These are phyloP conservation scores for Antitrichia curtipendula DNA, from an alignment of 225 moss, liverwort and hornwort species.

Conservation along the genomic window DNA sequence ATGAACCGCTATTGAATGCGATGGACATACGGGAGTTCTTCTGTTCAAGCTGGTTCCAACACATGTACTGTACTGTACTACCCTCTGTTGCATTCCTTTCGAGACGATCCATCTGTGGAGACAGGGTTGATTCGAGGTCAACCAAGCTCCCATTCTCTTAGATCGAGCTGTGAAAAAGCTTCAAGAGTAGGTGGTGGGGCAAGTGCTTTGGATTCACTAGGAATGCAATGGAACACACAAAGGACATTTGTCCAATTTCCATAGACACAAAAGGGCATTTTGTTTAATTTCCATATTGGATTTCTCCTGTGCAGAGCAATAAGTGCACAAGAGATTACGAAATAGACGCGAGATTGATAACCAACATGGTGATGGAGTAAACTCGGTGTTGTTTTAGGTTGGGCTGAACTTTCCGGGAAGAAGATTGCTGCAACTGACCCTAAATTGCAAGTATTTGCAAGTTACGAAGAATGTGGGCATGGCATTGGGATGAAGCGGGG, in stretches of 20 bases:
- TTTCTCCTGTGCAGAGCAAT: background rate
- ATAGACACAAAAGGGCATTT: background rate
- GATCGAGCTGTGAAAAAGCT: too few relatives aligned
- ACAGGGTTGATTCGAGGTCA: too few relatives aligned
- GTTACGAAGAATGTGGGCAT: background rate
- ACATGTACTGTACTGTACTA: too few relatives aligned
- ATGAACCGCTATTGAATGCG: background rate
- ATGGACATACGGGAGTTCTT: too few relatives aligned
- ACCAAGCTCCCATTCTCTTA: too few relatives aligned
- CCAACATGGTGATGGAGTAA: background rate
- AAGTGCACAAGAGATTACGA: background rate
- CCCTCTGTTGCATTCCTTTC: too few relatives aligned
- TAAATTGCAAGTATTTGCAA: background rate
- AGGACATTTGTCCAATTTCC: background rate
- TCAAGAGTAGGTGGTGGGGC: too few relatives aligned
- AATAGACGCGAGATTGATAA: background rate
- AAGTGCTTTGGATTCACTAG: too few relatives aligned
- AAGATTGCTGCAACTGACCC: background rate
- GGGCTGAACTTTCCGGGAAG: background rate
- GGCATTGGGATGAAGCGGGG: background rate
- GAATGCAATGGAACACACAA: background rate
- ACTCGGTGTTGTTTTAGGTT: background rate
- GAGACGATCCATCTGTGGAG: too few relatives aligned
- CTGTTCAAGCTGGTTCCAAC: too few relatives aligned
- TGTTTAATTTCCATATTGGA: background rate